A percentile compares a stretch with the other conserved stretches of the same genome.
Evolutionary conservation across 2,329 filamentous ascomycete species (phyloP).

Genomic region (Colletotrichum neosansevieriae): DNA sequence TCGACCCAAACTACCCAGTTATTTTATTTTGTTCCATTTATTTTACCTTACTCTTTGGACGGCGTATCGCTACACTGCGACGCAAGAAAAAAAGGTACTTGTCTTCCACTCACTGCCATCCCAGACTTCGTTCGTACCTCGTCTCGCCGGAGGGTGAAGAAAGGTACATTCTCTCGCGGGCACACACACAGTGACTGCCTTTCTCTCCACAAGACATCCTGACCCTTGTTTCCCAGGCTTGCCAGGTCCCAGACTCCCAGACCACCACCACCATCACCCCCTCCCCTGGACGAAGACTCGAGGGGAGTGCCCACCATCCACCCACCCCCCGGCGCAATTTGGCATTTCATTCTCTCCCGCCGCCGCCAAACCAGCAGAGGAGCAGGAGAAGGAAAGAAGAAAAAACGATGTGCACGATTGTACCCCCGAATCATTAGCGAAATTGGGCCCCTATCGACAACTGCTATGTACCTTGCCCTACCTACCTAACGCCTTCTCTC

Average conservation of each 20-base stretch:
- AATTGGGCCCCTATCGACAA: slow-evolving; percentile 52
- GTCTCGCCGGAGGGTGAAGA: background rate
- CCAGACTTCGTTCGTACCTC: slow-evolving; percentile 4
- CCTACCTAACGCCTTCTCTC: slow-evolving; percentile 44
- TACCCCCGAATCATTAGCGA: slow-evolving; percentile 53
- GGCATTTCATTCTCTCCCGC: slow-evolving; percentile 2
- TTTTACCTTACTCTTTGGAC: background rate
- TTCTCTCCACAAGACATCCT: slow-evolving; percentile 1
- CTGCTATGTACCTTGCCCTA: slow-evolving; percentile 35
- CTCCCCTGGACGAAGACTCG: slow-evolving; percentile 8
- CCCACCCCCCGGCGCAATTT: slow-evolving; percentile 36
- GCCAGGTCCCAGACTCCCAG: slow-evolving; percentile 28
- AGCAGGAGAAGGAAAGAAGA: background rate
- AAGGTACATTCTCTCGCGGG: slow-evolving; percentile 1
- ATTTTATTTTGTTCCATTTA: background rate
- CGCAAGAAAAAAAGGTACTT: slow-evolving; percentile 1
- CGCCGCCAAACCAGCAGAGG: slow-evolving; percentile 10
- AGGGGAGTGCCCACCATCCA: background rate
- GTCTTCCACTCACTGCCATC: background rate
- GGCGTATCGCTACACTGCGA: background rate
- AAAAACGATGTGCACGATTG: slow-evolving; percentile 42
- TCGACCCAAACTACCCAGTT: slow-evolving; percentile 18
- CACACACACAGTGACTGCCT: background rate
- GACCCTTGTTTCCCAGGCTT: slow-evolving; percentile 31
- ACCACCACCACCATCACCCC: slow-evolving; percentile 24